Conservation (phyloP, 176 grass and related monocot genomes). For the Oryza rufipogon region DNA sequence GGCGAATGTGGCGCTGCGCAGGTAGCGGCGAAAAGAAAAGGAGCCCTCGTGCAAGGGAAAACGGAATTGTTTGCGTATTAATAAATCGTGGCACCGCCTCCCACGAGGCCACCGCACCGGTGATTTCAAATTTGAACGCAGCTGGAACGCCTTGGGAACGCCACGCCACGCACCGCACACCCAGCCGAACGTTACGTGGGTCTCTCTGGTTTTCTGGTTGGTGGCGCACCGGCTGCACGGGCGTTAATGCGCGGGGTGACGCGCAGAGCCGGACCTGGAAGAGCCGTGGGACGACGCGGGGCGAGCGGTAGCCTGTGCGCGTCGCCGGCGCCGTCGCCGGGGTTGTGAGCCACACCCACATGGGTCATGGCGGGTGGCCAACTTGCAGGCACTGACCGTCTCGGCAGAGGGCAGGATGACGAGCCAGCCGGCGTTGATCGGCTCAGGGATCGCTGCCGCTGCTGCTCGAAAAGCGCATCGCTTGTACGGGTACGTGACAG, state of each 20-base stretch:
- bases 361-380: not conserved
- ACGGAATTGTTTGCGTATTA: conserved; percentile 39
- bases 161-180: not conserved
- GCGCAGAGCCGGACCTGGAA: not conserved
- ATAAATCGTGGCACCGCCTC: conserved; percentile 41
- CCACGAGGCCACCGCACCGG: conserved; percentile 18
- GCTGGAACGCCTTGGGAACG: not conserved
- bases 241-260: conserved; percentile 33
- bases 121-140: conserved; percentile 57
- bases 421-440: not conserved
- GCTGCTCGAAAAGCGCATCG: not conserved
- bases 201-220: conserved; percentile 6
- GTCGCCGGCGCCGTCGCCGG: not conserved
- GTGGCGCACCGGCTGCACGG: conserved; percentile 4
- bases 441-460: not conserved
- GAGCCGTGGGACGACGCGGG: too few species aligned
- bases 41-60: conserved; percentile 37
- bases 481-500: conserved; percentile 29
- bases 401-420: not conserved
- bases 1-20: not conserved
- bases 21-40: not conserved
- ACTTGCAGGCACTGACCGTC: not conserved
- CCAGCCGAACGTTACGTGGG: conserved; percentile 2
- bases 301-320: not conserved
- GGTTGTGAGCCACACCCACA: conserved; percentile 13